phyloP scores from a whole-genome alignment of 257 asterid species.

The Solanum bukasovii region DNA sequence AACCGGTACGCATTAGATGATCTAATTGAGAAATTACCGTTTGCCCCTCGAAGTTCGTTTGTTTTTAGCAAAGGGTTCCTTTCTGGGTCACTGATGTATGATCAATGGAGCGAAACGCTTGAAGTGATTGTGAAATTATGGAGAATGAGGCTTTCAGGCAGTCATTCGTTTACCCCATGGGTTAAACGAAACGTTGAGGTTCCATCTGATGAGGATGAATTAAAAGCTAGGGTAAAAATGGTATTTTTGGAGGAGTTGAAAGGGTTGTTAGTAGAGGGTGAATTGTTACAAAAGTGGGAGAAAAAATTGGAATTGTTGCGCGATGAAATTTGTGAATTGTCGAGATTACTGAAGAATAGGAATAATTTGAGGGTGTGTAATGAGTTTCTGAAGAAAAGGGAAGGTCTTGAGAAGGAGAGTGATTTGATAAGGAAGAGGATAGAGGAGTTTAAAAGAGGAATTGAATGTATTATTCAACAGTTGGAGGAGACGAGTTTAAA shows the following conservation, averaged over 20 bases:
- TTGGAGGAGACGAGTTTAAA: conserved; percentile 29
- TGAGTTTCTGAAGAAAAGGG: conserved; percentile 19
- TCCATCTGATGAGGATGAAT: conserved; percentile 62
- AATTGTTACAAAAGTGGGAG: conserved; percentile 38
- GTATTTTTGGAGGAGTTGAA: conserved; percentile 45
- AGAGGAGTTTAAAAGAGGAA: conserved; percentile 45
- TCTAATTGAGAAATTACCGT: conserved; percentile 18
- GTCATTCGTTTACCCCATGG: conserved; percentile 28
- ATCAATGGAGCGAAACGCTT: conserved; percentile 71
- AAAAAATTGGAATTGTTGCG: conserved; percentile 18
- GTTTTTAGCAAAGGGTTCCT: conserved; percentile 3
- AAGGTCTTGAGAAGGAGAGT: conserved; percentile 41
- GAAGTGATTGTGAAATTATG: conserved; percentile 52
- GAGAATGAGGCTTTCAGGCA: conserved; percentile 32
- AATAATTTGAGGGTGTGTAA: background rate
- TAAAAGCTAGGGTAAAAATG: conserved; percentile 27
- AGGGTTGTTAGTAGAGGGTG: conserved; percentile 28
- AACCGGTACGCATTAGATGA: conserved; percentile 9
- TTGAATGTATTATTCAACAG: conserved; percentile 31
- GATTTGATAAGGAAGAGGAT: conserved; percentile 18
- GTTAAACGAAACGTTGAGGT: conserved; percentile 27
- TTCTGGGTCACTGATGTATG: conserved; percentile 25
- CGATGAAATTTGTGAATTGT: conserved; percentile 19
- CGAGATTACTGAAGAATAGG: background rate
- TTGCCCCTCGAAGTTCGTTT: conserved; percentile 22